A percentile compares a stretch with the other conserved stretches of the same genome.
Evolutionary conservation across 371 early-diverging fungal genomes (phyloP).

Genomic region (Mucor piriformis): DNA sequence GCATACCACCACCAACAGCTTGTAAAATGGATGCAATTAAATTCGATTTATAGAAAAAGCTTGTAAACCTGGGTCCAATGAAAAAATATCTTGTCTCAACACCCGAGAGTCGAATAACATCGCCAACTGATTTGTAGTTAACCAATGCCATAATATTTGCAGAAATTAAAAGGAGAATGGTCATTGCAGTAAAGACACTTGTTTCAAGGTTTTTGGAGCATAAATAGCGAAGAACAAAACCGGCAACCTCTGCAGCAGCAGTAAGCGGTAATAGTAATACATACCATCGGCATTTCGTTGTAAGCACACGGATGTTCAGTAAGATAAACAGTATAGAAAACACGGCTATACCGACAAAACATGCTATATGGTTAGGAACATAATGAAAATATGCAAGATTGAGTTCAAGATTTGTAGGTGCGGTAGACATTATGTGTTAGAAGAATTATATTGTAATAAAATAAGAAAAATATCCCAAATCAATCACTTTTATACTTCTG

Average conservation of each 20-base stretch:
- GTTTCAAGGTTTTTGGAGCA: slow-evolving; percentile 12
- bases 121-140: slow-evolving; percentile 17
- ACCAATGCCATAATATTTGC: slow-evolving; percentile 19
- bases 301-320: no score
- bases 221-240: slow-evolving; percentile 27
- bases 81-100: slow-evolving; percentile 1
- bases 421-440: no score
- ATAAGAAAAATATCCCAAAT: no score
- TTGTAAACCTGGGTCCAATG: slow-evolving; percentile 6
- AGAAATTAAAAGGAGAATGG: slow-evolving; percentile 8
- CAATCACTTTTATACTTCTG: no score
- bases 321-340: no score
- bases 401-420: no score
- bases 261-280: slow-evolving; percentile 15
- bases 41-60: slow-evolving; percentile 18
- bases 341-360: no score
- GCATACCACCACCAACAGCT: slow-evolving; percentile 13
- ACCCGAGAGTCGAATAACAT: slow-evolving; percentile 15
- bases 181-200: background rate
- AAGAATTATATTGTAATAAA: no score
- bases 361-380: no score
- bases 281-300: no score
- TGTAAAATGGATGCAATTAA: slow-evolving; percentile 12
- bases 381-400: no score
- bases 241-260: slow-evolving; percentile 32